Evolutionary conservation across 2,329 filamentous ascomycete species (phyloP).

Genomic region (Cercospora sp.): DNA sequence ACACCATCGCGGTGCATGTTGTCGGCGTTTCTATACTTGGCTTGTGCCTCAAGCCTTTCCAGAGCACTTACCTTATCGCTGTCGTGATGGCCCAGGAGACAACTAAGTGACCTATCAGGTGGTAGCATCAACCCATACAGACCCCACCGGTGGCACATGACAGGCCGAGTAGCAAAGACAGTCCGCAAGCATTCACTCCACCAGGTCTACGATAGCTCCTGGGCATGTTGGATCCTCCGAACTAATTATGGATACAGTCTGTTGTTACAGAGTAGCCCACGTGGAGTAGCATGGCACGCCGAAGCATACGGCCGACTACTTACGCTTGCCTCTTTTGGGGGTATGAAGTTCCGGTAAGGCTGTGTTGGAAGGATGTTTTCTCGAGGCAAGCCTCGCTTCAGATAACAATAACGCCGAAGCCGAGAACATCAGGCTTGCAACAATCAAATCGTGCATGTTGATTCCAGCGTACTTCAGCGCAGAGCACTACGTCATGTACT

Average conservation of each 20-base stretch:
- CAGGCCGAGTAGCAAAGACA: neutral
- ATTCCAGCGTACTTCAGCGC: neutral
- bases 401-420: neutral
- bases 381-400: neutral
- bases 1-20: neutral
- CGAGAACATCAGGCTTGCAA: neutral
- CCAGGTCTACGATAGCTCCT: neutral
- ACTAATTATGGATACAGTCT: neutral
- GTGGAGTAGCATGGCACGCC: neutral
- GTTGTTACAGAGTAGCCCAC: neutral
- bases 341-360: neutral
- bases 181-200: neutral
- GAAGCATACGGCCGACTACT: neutral
- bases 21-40: neutral
- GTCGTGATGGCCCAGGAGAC: neutral
- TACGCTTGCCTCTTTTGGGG: neutral
- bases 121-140: neutral
- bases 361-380: neutral
- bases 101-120: neutral
- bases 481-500: neutral
- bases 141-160: neutral
- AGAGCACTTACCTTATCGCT: neutral
- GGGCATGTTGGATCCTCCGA: neutral
- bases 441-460: neutral
- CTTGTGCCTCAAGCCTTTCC: neutral